Evolutionary conservation across 768 basidiomycete species (phyloP).

Genomic region (Gloeopeniophorella convolvens): DNA sequence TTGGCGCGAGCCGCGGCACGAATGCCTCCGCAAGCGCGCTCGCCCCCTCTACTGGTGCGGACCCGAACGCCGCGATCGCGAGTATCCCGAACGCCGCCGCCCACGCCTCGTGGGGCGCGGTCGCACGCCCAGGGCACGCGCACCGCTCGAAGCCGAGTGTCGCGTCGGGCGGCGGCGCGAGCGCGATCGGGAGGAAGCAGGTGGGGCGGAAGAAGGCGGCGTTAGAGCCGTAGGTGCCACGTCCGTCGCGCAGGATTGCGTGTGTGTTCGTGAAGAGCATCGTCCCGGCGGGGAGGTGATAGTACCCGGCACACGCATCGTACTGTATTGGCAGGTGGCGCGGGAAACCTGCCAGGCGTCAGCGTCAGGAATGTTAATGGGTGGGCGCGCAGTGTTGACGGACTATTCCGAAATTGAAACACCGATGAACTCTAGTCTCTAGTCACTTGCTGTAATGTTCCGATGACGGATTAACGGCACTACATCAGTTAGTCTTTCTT

Average conservation of each 20-base stretch:
- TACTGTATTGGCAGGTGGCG: neutral
- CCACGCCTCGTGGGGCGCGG: conserved; percentile 5
- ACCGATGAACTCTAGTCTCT: too few species aligned
- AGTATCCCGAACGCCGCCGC: conserved; percentile 6
- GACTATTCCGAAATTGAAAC: too few species aligned
- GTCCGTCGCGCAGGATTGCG: conserved; percentile 7
- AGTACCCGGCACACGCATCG: conserved; percentile 9
- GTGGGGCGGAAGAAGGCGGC: conserved; percentile 7
- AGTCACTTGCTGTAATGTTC: too few species aligned
- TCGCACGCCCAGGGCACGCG: conserved; percentile 7
- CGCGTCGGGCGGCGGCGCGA: neutral
- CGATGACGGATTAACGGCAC: too few species aligned
- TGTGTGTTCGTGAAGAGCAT: conserved; percentile 4
- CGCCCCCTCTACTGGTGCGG: conserved; percentile 3
- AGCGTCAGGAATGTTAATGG: too few species aligned
- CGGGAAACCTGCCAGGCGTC: too few species aligned
- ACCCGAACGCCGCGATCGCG: conserved; percentile 7
- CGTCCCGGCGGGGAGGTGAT: conserved; percentile 2
- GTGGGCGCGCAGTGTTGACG: too few species aligned
- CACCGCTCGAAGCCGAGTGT: conserved; percentile 11
- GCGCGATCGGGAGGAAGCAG: conserved; percentile 7
- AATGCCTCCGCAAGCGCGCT: conserved; percentile 9
- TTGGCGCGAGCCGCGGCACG: neutral
- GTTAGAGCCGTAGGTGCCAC: neutral
- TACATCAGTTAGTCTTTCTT: too few species aligned